Conservation (phyloP, 2,329 filamentous ascomycete species). For the Fusarium staphyleae region DNA sequence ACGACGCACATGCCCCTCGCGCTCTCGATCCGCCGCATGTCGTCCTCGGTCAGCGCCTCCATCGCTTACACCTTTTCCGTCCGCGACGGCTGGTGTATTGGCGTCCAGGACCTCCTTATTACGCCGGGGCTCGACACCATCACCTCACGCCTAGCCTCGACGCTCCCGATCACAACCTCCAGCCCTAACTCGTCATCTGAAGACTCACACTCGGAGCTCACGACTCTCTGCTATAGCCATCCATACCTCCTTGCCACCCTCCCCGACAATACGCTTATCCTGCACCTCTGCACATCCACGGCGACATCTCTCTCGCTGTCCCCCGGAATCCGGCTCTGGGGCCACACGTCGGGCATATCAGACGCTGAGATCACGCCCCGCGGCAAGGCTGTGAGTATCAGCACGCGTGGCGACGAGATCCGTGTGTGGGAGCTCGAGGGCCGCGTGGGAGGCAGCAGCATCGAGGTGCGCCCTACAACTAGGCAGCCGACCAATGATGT, state of each 20-base stretch:
- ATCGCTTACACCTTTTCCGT: constrained; percentile 87
- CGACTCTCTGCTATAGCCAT: constrained; percentile 73
- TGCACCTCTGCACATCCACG: constrained; percentile 82
- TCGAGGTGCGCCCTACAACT: constrained; percentile 56
- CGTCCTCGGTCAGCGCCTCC: constrained; percentile 73
- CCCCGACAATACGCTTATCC: constrained; percentile 84
- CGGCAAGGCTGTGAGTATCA: constrained; percentile 91
- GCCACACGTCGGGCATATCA: constrained; percentile 88
- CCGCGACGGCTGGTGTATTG: constrained; percentile 83
- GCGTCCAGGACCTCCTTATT: constrained; percentile 87
- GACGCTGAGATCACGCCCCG: constrained; percentile 83
- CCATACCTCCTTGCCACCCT: constrained; percentile 86
- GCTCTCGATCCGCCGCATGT: constrained; percentile 77
- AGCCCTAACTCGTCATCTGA: constrained; percentile 10
- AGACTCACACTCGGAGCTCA: constrained; percentile 48
- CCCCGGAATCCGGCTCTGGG: constrained; percentile 80
- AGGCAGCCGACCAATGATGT: constrained; percentile 40
- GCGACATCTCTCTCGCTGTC: constrained; percentile 71
- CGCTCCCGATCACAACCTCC: constrained; percentile 43
- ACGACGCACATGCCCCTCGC: constrained; percentile 80
- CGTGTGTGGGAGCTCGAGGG: constrained; percentile 91
- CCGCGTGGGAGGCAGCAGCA: constrained; percentile 61
- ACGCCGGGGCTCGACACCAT: constrained; percentile 46
- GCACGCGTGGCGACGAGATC: constrained; percentile 77
- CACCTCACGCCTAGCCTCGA: constrained; percentile 48